Evolutionary conservation across 129 eudicot species (phyloP), one percentile per base, ranked within the genome.

Genomic region (Arctium lappa): DNA sequence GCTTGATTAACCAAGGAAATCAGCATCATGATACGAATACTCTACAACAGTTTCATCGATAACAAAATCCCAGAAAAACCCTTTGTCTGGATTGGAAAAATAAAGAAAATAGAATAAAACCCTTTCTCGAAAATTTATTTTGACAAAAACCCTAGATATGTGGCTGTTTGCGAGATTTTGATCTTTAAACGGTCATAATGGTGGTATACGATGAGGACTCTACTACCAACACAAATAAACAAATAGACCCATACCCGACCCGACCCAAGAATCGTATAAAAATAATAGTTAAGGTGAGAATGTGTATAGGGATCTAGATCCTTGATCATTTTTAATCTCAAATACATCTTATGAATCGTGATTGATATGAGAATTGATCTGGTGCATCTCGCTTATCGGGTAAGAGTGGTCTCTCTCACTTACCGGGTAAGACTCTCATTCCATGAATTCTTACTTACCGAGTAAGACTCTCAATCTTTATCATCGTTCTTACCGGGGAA

Each of bases 61-160:
- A 78, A 63, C 81, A 78, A 27, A 74, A 65, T 66, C 81, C 80
- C 89, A 68, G 76, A 82, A 81, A 90, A 81, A 78, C 84, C 87
- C 86, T 88, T 22, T 75, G 66, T 32, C 71, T 50, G 77, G 80
- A 79, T 73, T 76, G 77, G 74, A 42, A 72, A 40, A 63, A 11
- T 77, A 48, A 34, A 42, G 82, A 71, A 72, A 74, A 72, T 27
- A 29, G 72, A 65, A 72, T 33, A 86, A 22, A 82, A 72, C 88
- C 82, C 82, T 75, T 30, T 79, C 50, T 30, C n/a, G 50, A 74
- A 31, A 31, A 15, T 73, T 74, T 75, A 30, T 40, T 68, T 44
- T 69, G 69, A 81, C 81, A 81, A 88, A 88, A 85, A 88, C 87
- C 89, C 89, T 85, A 80, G 81, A 32, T 79, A 9, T 78, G 56